Evolutionary conservation across 805 yeast genomes (phyloP), one percentile per base, ranked within the genome.

Genomic region (Yamadazyma takamatsuzukensis): DNA sequence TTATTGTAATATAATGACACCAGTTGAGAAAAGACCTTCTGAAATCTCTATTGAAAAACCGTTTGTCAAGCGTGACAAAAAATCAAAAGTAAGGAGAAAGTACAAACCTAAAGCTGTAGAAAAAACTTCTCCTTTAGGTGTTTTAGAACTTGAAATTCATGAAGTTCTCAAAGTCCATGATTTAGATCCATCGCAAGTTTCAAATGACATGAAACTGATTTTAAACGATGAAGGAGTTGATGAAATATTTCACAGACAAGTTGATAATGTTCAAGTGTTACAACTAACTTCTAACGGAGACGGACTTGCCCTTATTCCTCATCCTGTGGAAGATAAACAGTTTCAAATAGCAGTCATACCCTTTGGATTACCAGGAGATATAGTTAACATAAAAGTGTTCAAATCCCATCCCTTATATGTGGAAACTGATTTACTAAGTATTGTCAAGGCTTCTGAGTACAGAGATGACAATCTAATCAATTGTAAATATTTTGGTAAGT

Each of bases 401-500:
- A 85, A 83, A 54, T 78, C 94, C 0, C 86, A 85, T 49, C 84
- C 86, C 21, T 61, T 60, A 25, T 82, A 77, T 54, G 83, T 76
- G 30, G 94, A 85, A 49, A 68, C 83, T 8, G 97, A 90, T 52
- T 59, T 89, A 32, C 51, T 85, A 14, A 57, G 68, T 23, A 72
- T 86, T 4, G 47, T 62, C 3, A 39, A 41, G 8, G 31, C 33
- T 34, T 60, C 40, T 47, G 64, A 41, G 3, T 53, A 45, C 28
- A 61, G 75, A 49, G 68, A 85, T 39, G 80, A 83, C 45, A 53
- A 64, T 5, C 68, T 83, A 32, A 76, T 82, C 36, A 72, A 72
- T 43, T 87, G 96, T 61, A 70, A 75, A 42, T 93, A 93, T 61
- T 93, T 90, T 61, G 95, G 95, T 10, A 76, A 77, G 42, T 89